Base-by-base conservation (phyloP, 208 protist species). In the Trichomonas tenax region DNA sequence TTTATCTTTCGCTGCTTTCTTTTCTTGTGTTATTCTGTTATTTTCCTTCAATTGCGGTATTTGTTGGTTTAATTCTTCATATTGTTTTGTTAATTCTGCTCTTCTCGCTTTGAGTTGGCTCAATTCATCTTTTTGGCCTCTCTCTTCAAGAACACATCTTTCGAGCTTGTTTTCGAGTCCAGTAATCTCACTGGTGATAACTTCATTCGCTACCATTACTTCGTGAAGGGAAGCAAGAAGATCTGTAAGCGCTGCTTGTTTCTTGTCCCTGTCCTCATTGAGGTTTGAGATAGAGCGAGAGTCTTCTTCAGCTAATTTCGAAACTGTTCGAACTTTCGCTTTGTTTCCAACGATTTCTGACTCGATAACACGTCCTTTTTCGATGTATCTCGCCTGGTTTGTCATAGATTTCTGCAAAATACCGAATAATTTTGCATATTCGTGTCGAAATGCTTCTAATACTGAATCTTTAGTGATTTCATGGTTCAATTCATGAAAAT, bases 391-490 rank as follows among this genome's bases (percentile, higher is more conserved):
- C 21, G 86, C 40, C 10, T 51, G 86, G 31, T 93, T 93, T 10
- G 86, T 93, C 40, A 93, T 93, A 40, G 86, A 93, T 51, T 93
- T 93, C 45, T 93, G 86, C 38, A 93, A 51, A 38, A 93, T 93
- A 38, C 86, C 86, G 15, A 93, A 93, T 34, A 93, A 26, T 93
- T 93, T 93, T 34, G 86, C 86, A 38, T 93, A 93, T 93, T 93
- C 86, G 40, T 93, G 86, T 38, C 86, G 40, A 40, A 51, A 93
- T 34, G 86, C 10, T 51, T 93, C 86, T 17, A 93, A 41, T 93
- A 41, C 40, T 10, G 86, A 93, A 40, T 93, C 86, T 93, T 93
- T 34, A 0, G 86, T 15, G n/a, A 93, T 93, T 93, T 93, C 86
- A 51, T 93, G 86, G 31, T 93, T 93, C 8, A 93, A 40, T 51